Conservation (phyloP, 2,329 filamentous ascomycete genomes). For the Cryoendolithus antarcticus region DNA sequence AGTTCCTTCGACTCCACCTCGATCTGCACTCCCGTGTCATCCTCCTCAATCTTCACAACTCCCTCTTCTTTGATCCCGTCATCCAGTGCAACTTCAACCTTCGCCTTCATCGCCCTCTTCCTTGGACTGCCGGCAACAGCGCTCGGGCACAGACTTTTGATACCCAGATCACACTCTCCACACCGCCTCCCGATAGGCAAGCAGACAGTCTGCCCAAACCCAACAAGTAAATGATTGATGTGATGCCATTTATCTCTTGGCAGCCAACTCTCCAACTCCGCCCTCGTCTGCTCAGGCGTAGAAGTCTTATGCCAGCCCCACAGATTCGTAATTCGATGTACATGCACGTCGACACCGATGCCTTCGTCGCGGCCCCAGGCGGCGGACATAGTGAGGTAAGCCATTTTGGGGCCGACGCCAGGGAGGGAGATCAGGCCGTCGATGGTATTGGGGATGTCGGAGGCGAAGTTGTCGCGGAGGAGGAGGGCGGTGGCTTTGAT, state of each 20-base stretch:
- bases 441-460: conserved; percentile 71
- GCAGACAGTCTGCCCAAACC: conserved; percentile 77
- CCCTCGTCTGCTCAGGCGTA: conserved; percentile 69
- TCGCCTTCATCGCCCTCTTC: conserved; percentile 37
- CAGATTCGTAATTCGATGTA: conserved; percentile 85
- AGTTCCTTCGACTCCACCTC: conserved; percentile 17
- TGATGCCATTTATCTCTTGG: conserved; percentile 79
- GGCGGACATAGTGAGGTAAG: conserved; percentile 71
- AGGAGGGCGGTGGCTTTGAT: conserved; percentile 66
- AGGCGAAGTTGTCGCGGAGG: conserved; percentile 54
- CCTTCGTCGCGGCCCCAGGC: conserved; percentile 60
- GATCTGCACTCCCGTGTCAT: conserved; percentile 16
- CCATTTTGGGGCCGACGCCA: conserved; percentile 92
- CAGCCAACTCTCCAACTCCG: conserved; percentile 67
- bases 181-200: conserved; percentile 68
- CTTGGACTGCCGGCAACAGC: conserved; percentile 31
- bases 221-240: conserved; percentile 82
- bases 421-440: conserved; percentile 64
- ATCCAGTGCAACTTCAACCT: conserved; percentile 20
- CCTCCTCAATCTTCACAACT: conserved; percentile 16
- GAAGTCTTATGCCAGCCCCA: conserved; percentile 84
- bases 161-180: conserved; percentile 71
- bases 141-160: conserved; percentile 58
- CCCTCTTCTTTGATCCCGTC: conserved; percentile 8
- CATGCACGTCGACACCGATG: conserved; percentile 89